Evolutionary conservation across 2,329 filamentous ascomycete species (phyloP).

Genomic region (Arthrobotrys sphaeroides): DNA sequence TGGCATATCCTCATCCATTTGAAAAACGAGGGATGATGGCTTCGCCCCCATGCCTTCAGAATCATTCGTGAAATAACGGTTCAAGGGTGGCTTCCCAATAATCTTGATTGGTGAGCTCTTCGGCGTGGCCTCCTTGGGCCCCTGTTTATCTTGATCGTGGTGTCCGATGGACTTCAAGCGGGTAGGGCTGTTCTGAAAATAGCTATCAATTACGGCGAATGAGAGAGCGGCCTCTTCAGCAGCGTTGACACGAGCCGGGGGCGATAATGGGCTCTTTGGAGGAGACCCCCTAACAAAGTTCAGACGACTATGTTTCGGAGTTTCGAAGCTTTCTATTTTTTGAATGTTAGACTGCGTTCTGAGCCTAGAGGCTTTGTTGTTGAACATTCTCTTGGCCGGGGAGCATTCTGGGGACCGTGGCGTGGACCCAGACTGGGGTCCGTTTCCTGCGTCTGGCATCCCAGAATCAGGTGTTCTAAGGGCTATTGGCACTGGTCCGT

Average conservation of each 20-base stretch:
- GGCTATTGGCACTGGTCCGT: not conserved
- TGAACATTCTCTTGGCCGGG: constrained; percentile 24
- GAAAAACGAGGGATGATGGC: constrained; percentile 18
- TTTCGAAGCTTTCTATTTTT: constrained; percentile 6
- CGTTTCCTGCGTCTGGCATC: no score
- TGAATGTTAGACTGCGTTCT: constrained; percentile 30
- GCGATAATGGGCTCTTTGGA: not conserved
- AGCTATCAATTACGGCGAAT: constrained; percentile 12
- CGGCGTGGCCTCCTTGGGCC: not conserved
- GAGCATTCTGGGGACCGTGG: constrained; percentile 10
- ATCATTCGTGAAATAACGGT: not conserved
- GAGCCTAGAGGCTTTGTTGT: constrained; percentile 33
- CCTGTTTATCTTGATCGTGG: not conserved
- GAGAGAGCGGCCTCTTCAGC: not conserved
- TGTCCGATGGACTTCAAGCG: not conserved
- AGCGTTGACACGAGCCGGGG: not conserved
- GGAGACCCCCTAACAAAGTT: constrained; percentile 19
- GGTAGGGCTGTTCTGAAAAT: not conserved
- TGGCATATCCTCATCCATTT: constrained; percentile 41
- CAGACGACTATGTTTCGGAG: constrained; percentile 15
- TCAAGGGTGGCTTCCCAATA: not conserved
- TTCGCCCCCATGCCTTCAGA: not conserved
- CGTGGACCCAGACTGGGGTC: not conserved
- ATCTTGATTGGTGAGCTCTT: not conserved
- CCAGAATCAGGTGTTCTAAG: not conserved